Evolutionary conservation across 345 rosid genomes (phyloP), one percentile per base, ranked within the genome.

Genomic region (Euphorbia tirucalli): DNA sequence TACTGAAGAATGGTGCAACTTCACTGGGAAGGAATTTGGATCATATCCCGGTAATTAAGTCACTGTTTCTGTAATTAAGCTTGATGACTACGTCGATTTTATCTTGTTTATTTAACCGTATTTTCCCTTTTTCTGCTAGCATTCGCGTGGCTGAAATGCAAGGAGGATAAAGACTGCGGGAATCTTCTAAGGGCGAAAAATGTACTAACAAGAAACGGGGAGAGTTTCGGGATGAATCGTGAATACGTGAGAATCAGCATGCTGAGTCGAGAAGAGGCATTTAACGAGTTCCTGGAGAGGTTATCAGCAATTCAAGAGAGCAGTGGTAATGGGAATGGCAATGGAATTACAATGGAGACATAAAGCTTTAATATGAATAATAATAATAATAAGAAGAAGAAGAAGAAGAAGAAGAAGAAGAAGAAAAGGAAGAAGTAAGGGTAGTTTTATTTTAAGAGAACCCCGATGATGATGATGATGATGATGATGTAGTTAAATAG

Each of bases 61-160:
- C n/a, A n/a, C n/a, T n/a, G n/a, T n/a, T n/a, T n/a, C n/a, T n/a
- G n/a, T n/a, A n/a, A n/a, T n/a, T n/a, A n/a, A n/a, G n/a, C n/a
- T n/a, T n/a, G n/a, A n/a, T n/a, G n/a, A n/a, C n/a, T n/a, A n/a
- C n/a, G n/a, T n/a, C n/a, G n/a, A 50, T 6, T 31, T 7, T 41
- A 56, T 6, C 5, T 19, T 0, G 19, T 18, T 50, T 39, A 25
- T 14, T 30, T 1, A 13, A 61, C 41, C 19, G n/a, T 35, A 25
- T 30, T 61, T 74, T 19, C 43, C 61, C 19, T 27, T 62, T 7
- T 25, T 35, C 13, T 2, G 31, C 10, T 82, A 94, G 98, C 87
- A 28, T 94, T 92, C 78, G 98, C 93, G 48, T 92, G 97, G 97
- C 18, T 94, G 73, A 81, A 88, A 77, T 78, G 87, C 83, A 82